Percentiles rank a stretch among this genome's conserved stretches.
Evolutionary conservation across 2,329 filamentous ascomycete genomes (phyloP).

Genomic region (Neopestalotiopsis sp.): DNA sequence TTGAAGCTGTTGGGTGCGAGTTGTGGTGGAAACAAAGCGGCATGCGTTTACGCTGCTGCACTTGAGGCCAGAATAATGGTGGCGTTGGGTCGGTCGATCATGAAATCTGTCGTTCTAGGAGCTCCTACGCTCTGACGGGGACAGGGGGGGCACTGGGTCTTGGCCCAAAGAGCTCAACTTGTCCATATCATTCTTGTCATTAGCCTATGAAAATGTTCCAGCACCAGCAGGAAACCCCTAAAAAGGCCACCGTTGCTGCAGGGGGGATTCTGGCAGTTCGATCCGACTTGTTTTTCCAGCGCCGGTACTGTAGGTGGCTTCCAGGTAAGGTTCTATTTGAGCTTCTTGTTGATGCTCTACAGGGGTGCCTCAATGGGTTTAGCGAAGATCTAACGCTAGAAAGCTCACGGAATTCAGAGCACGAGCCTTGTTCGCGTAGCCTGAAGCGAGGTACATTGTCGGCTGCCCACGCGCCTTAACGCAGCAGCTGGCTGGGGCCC

Average conservation of each 20-base stretch:
- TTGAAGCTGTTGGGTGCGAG: neutral
- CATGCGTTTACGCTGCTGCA: neutral
- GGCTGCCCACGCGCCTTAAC: neutral
- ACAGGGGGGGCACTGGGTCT: neutral
- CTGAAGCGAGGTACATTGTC: neutral
- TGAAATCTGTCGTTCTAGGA: slow-evolving; percentile 3
- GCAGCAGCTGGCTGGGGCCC: neutral
- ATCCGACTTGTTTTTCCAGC: slow-evolving; percentile 11
- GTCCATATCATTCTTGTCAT: neutral
- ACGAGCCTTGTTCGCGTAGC: neutral
- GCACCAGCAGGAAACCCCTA: neutral
- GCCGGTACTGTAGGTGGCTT: slow-evolving; percentile 1
- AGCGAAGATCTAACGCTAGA: neutral
- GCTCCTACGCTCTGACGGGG: neutral
- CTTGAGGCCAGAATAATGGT: neutral
- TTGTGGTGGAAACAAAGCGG: slow-evolving; percentile 6
- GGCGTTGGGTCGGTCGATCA: neutral
- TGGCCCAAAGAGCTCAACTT: neutral
- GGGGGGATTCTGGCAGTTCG: neutral
- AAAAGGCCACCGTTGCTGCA: neutral
- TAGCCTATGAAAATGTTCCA: neutral
- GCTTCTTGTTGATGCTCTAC: neutral
- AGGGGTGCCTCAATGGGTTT: neutral
- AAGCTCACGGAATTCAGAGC: neutral
- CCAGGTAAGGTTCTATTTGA: neutral